phyloP scores from a whole-genome alignment of 495 filamentous ascomycete genomes.

The Penicillium arizonense region DNA sequence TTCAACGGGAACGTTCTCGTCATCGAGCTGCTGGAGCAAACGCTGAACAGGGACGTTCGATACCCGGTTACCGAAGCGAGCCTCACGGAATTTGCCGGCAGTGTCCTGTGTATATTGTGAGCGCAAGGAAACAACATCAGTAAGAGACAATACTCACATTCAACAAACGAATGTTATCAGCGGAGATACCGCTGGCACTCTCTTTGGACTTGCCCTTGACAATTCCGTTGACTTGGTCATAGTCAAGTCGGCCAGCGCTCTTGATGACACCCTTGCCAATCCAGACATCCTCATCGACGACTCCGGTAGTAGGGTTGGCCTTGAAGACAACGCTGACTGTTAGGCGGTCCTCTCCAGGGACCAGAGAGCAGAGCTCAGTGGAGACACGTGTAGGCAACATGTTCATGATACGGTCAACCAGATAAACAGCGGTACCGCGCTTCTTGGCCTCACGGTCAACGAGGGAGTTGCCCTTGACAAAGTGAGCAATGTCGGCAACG shows the following conservation, averaged over 20 bases:
- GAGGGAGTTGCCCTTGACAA: slow-evolving; percentile 92
- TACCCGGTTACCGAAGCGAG: slow-evolving; percentile 73
- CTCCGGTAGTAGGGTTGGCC: slow-evolving; percentile 74
- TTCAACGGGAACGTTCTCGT: slow-evolving; percentile 95
- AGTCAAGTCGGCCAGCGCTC: slow-evolving; percentile 79
- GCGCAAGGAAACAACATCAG: neutral
- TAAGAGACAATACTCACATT: slow-evolving; percentile 52
- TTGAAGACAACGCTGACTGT: slow-evolving; percentile 91
- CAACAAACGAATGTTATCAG: slow-evolving; percentile 72
- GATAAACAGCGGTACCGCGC: slow-evolving; percentile 90
- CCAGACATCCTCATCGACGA: slow-evolving; percentile 78
- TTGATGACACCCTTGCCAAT: slow-evolving; percentile 92
- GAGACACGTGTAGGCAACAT: slow-evolving; percentile 85
- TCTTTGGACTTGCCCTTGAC: slow-evolving; percentile 60
- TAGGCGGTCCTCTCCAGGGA: slow-evolving; percentile 81
- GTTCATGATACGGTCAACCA: slow-evolving; percentile 88
- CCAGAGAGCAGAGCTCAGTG: slow-evolving; percentile 81
- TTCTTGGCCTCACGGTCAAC: slow-evolving; percentile 98
- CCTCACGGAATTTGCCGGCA: slow-evolving; percentile 83
- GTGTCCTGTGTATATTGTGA: slow-evolving; percentile 50
- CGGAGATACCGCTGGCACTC: slow-evolving; percentile 56
- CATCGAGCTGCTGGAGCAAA: slow-evolving; percentile 90
- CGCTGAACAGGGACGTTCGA: slow-evolving; percentile 80
- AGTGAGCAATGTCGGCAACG: slow-evolving; percentile 93
- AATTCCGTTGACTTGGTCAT: slow-evolving; percentile 80